A percentile compares a stretch with the other conserved stretches of the same genome.
Conservation (phyloP, 2,329 filamentous ascomycete genomes). For the Metarhizium humberi region DNA sequence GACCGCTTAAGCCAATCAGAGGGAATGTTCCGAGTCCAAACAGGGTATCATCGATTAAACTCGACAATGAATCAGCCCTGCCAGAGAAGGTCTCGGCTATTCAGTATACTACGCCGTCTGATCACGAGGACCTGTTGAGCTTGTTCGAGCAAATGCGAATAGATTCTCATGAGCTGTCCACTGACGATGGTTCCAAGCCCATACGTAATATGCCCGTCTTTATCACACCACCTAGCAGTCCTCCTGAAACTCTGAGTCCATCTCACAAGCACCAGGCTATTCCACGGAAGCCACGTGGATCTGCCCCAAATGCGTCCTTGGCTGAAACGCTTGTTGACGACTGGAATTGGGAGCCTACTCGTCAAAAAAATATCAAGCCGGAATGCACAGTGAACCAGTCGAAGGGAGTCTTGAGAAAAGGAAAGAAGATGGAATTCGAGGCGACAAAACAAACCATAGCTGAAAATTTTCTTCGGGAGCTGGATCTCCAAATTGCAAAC, state of each 20-base stretch:
- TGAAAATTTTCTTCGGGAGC: slow-evolving; percentile 52
- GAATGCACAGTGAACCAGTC: slow-evolving; percentile 35
- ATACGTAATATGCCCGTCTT: slow-evolving; percentile 4
- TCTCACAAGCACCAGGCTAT: slow-evolving; percentile 28
- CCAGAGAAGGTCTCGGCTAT: neutral
- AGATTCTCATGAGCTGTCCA: neutral
- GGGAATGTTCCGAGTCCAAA: neutral
- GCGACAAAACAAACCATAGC: slow-evolving; percentile 53
- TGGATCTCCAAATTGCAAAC: slow-evolving; percentile 56
- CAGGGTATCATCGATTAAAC: neutral
- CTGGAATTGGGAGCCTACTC: neutral
- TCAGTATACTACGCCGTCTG: neutral
- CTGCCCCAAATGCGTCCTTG: slow-evolving; percentile 23
- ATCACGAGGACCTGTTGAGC: neutral
- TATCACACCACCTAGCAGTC: slow-evolving; percentile 14
- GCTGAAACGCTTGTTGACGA: neutral
- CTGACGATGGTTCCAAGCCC: neutral
- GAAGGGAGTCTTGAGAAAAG: slow-evolving; percentile 43
- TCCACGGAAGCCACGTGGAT: slow-evolving; percentile 43
- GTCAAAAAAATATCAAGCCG: neutral
- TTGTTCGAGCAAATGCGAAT: neutral
- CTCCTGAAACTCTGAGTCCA: slow-evolving; percentile 17
- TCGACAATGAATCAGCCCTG: neutral
- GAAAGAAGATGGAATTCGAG: slow-evolving; percentile 51
- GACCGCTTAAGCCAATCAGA: neutral